Conservation (phyloP, 495 filamentous ascomycete genomes). For the Cercophora newfieldiana region DNA sequence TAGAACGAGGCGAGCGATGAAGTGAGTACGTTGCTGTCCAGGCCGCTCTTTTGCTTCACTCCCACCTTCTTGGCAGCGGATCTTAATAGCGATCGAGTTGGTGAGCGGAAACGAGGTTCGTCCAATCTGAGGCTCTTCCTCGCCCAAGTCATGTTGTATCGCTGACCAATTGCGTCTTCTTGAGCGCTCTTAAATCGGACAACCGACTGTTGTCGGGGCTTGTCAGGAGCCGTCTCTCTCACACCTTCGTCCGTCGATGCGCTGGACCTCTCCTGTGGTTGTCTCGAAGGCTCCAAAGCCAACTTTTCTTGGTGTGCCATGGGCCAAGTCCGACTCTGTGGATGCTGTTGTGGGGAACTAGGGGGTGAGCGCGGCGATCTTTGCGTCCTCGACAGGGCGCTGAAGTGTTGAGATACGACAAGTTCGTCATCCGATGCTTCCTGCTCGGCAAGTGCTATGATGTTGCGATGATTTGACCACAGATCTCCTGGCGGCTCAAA, state of each 20-base stretch:
- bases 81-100: neutral
- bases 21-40: neutral
- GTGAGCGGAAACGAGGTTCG: neutral
- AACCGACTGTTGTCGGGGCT: neutral
- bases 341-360: neutral
- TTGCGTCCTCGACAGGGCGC: neutral
- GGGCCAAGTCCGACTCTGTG: neutral
- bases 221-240: neutral
- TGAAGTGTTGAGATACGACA: neutral
- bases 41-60: neutral
- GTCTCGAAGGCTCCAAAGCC: neutral
- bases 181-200: neutral
- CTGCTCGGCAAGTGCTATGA: neutral
- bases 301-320: neutral
- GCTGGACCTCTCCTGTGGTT: neutral
- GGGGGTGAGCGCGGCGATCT: neutral
- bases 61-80: slow-evolving; percentile 4
- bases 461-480: neutral
- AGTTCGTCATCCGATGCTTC: neutral
- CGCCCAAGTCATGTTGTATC: slow-evolving; percentile 3
- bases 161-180: neutral
- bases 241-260: neutral
- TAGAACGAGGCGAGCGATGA: neutral
- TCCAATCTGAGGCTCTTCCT: neutral
- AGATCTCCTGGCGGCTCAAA: neutral